These are phyloP conservation scores for Umbelopsis vinacea DNA, from an alignment of 192 early-diverging fungal species.

Conservation along the genomic window DNA sequence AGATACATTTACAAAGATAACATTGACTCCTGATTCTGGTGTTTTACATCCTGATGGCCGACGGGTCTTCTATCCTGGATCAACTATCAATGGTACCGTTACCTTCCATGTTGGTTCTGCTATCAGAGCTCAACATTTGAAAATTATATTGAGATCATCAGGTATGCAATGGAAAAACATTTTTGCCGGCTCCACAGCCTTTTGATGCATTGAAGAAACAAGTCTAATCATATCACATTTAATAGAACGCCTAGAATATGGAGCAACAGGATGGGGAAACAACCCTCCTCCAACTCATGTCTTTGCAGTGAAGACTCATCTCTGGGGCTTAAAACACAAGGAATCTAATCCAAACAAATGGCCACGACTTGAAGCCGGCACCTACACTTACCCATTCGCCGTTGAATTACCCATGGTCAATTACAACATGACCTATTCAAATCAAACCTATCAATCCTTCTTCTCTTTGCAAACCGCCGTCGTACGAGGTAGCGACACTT, in stretches of 20 bases:
- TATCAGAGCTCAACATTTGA: slow-evolving; percentile 30
- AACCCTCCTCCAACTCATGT: neutral
- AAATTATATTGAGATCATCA: slow-evolving; percentile 33
- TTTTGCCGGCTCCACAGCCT: neutral
- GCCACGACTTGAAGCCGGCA: slow-evolving; percentile 27
- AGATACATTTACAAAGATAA: neutral
- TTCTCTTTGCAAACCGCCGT: neutral
- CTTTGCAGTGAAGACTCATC: slow-evolving; percentile 31
- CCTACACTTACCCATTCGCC: slow-evolving; percentile 32
- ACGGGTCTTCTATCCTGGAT: slow-evolving; percentile 22
- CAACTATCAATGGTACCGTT: slow-evolving; percentile 28
- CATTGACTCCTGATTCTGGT: slow-evolving; percentile 8
- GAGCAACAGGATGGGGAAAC: slow-evolving; percentile 35
- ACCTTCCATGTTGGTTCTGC: slow-evolving; percentile 8
- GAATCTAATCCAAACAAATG: slow-evolving; percentile 12
- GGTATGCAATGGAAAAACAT: slow-evolving; percentile 20
- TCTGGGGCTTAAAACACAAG: slow-evolving; percentile 19
- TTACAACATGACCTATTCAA: slow-evolving; percentile 31
- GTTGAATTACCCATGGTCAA: slow-evolving; percentile 39
- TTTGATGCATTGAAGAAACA: neutral
- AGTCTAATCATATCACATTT: neutral
- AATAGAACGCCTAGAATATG: slow-evolving; percentile 35
- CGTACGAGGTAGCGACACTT: neutral
- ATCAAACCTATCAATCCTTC: slow-evolving; percentile 12
- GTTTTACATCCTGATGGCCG: neutral